Evolutionary conservation across 164 flowering plant genomes (phyloP), one percentile per base, ranked within the genome.

Genomic region (Amborella trichopoda): DNA sequence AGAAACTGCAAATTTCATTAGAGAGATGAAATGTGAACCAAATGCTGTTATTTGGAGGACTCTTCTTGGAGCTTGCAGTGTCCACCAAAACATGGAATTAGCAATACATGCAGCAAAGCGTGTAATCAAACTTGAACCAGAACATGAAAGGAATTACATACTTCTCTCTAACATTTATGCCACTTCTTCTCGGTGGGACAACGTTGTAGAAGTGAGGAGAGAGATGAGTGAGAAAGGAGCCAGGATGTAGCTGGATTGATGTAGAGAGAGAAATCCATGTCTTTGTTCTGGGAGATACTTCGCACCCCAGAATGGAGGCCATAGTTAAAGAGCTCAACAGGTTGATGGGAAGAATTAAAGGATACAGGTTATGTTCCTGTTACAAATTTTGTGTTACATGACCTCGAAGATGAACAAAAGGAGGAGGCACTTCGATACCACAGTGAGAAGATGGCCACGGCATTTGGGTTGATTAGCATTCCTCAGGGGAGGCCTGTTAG

Each of bases 201-300:
- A 78, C 36, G 86, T 63, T 23, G 67, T 56, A 33, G 53, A 67
- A 28, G 64, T 84, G 48, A 73, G 97, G 57, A 66, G 33, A 27
- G 42, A 49, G 23, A 81, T 84, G 94, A 69, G 43, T 88, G 26
- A 78, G 33, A 61, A 88, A 88, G 64, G 87, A 78, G 56, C 91
- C 97, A 17, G 94, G 93, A 10, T 81, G 94, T 53, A 88, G 93
- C 67, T 88, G 93, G 94, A 67, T 88, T 42, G 91, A 88, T 55
- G 71, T 74, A 8, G 53, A 68, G 39, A 74, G 63, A 38, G 49
- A 62, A 47, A 66, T 88, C 19, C 96, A 84, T 60, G 71, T 71
- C 45, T 83, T 83, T 54, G 58, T 71, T 28, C 44, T 78, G 45
- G 76, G 83, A 14, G 96, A 81, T 30, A 46, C 55, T 14, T 74